A percentile compares a stretch with the other conserved stretches of the same genome.
These are phyloP conservation scores for Actinomortierella wolfii DNA, from an alignment of 371 early-diverging fungal genomes.

Conservation along the genomic window DNA sequence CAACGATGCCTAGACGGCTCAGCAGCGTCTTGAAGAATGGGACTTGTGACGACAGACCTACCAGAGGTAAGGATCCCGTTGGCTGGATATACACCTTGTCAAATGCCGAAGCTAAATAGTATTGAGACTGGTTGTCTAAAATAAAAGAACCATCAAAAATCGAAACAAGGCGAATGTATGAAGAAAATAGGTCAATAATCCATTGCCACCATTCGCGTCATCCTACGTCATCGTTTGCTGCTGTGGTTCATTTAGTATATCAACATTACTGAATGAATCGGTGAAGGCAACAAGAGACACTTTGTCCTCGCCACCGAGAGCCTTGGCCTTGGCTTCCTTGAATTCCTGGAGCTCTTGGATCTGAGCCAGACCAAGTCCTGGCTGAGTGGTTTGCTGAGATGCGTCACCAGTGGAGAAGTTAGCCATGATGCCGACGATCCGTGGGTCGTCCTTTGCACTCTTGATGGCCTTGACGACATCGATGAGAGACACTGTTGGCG, in stretches of 20 bases:
- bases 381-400: constrained; percentile 9
- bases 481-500: constrained; percentile 28
- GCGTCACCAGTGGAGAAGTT: constrained; percentile 38
- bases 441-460: constrained; percentile 41
- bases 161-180: too few species aligned
- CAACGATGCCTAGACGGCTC: constrained; percentile 55
- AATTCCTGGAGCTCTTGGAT: constrained; percentile 58
- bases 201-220: too few species aligned
- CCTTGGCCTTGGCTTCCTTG: constrained; percentile 51
- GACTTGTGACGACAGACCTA: constrained; percentile 51
- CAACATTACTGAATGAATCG: constrained; percentile 50
- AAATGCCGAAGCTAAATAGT: constrained; percentile 63
- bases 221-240: too few species aligned
- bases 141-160: neutral
- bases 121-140: constrained; percentile 55
- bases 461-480: constrained; percentile 42
- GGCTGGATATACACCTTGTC: constrained; percentile 63
- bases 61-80: constrained; percentile 54
- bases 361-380: constrained; percentile 54
- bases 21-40: constrained; percentile 55
- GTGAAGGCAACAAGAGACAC: constrained; percentile 53
- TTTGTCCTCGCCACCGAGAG: constrained; percentile 47
- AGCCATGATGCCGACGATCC: constrained; percentile 48
- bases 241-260: neutral
- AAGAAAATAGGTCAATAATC: too few species aligned